Evolutionary conservation across 176 grass and related monocot genomes (phyloP).

Genomic region (Metroxylon sagu): DNA sequence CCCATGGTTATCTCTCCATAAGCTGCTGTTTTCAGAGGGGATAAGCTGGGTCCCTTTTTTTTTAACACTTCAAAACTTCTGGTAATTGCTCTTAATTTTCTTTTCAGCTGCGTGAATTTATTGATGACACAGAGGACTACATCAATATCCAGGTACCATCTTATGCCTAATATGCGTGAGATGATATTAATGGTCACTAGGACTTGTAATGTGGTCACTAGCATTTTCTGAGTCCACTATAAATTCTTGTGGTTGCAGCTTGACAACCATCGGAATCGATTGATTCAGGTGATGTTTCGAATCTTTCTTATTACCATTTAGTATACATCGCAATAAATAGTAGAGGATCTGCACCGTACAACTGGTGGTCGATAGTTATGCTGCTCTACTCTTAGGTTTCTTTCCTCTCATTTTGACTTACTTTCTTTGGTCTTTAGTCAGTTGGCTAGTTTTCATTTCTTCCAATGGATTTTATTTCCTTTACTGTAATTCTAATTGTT

Average conservation of each 20-base stretch:
- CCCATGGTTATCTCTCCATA: too few relatives aligned
- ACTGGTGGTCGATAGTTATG: background rate
- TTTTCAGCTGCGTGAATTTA: conserved; percentile 93
- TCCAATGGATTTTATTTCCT: too few relatives aligned
- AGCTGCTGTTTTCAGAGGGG: too few relatives aligned
- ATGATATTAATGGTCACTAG: background rate
- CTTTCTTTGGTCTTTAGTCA: background rate
- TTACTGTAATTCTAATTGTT: too few relatives aligned
- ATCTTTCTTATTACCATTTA: background rate
- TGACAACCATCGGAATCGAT: conserved; percentile 98
- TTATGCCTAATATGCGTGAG: background rate
- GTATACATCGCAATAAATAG: background rate
- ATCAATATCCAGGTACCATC: conserved; percentile 94
- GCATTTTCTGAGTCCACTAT: background rate
- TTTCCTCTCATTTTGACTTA: background rate
- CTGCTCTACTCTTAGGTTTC: background rate
- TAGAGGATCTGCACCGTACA: too few relatives aligned
- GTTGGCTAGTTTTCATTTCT: background rate
- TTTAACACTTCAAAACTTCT: too few relatives aligned
- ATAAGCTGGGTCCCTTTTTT: too few relatives aligned
- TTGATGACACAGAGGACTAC: conserved; percentile 99
- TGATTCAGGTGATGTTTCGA: conserved; percentile 75
- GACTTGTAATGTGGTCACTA: too few relatives aligned
- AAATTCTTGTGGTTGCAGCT: conserved; percentile 40
- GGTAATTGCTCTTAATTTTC: conserved; percentile 2